A percentile compares a stretch with the other conserved stretches of the same genome.
Evolutionary conservation across 192 early-diverging fungal genomes (phyloP).

Genomic region (Linnemannia zychae): DNA sequence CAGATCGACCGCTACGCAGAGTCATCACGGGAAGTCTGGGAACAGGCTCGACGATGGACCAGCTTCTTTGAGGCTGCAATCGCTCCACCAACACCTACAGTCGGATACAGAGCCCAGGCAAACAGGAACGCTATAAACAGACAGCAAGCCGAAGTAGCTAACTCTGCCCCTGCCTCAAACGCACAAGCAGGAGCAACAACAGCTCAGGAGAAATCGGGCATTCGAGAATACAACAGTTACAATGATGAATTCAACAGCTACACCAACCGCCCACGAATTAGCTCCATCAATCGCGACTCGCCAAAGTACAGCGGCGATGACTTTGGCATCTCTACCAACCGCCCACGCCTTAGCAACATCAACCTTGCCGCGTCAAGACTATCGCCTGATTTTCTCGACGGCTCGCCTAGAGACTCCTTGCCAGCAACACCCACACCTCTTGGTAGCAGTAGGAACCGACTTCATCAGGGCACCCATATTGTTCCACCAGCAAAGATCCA

Average conservation of each 20-base stretch:
- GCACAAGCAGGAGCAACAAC: neutral
- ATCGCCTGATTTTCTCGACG: conserved; percentile 17
- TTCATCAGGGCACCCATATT: neutral
- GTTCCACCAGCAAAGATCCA: neutral
- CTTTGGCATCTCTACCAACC: conserved; percentile 33
- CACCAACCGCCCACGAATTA: neutral
- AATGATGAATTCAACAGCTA: neutral
- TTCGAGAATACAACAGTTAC: neutral
- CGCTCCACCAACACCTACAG: neutral
- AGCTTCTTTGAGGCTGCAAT: conserved; percentile 40
- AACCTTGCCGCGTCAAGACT: conserved; percentile 20
- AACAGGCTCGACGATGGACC: conserved; percentile 58
- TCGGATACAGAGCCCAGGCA: conserved; percentile 14
- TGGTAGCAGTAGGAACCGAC: neutral
- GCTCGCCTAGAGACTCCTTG: conserved; percentile 27
- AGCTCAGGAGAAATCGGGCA: neutral
- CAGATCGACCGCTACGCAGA: conserved; percentile 63
- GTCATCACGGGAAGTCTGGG: conserved; percentile 58
- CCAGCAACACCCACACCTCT: conserved; percentile 40
- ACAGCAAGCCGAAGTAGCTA: conserved; percentile 6
- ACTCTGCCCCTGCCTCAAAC: neutral
- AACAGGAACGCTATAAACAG: conserved; percentile 13
- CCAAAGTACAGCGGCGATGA: neutral
- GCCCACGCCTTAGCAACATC: conserved; percentile 23
- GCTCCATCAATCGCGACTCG: neutral